Evolutionary conservation across 352 stramenopile species (phyloP), one percentile per base, ranked within the genome.

Genomic region (Hyaloperonospora arabidopsidis): DNA sequence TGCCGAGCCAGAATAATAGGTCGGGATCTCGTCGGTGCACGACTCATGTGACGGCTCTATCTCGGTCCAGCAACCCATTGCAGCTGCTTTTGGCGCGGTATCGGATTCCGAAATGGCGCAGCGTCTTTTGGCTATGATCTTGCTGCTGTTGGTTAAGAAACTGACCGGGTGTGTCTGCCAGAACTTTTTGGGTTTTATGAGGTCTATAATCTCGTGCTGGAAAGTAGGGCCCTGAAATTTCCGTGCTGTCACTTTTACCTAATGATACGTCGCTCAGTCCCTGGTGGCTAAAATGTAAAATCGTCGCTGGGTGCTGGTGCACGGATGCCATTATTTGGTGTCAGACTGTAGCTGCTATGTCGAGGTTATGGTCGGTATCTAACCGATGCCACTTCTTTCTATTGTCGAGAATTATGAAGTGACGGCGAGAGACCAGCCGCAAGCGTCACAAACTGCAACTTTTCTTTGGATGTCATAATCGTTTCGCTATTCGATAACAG

Each of bases 1-100:
- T 69, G 14, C 72, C 74, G 15, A 85, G 54, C 72, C 74, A 85
- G 44, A 85, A 85, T 8, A 85, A 68, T 21, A 83, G 57, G 34
- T 85, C 35, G 74, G 70, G 35, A 85, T 83, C 25, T 81, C 74
- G 44, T 70, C 74, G 0, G 65, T 72, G 53, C 70, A 80, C 11
- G 72, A 70, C 59, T 85, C 74, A 12, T 55, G 62, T 19, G 65
- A 77, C 34, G 74, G 72, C 50, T 83, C 72, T n/a, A 80, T 36
- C 35, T 68, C 68, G 45, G 39, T 19, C 59, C 32, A 61, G 36
- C 56, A 61, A 32, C 41, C 53, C 11, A 45, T 29, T 3, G 29
- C 45, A 17, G 25, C 25, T 53, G n/a, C 36, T 17, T 38, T 35
- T 5, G 38, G 8, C 17, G 19, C 17, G 28, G 49, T 34, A 2